A percentile compares a stretch with the other conserved stretches of the same genome.
These are phyloP conservation scores for Musa troglodytarum DNA, from an alignment of 176 grass and related monocot genomes.

Conservation along the genomic window DNA sequence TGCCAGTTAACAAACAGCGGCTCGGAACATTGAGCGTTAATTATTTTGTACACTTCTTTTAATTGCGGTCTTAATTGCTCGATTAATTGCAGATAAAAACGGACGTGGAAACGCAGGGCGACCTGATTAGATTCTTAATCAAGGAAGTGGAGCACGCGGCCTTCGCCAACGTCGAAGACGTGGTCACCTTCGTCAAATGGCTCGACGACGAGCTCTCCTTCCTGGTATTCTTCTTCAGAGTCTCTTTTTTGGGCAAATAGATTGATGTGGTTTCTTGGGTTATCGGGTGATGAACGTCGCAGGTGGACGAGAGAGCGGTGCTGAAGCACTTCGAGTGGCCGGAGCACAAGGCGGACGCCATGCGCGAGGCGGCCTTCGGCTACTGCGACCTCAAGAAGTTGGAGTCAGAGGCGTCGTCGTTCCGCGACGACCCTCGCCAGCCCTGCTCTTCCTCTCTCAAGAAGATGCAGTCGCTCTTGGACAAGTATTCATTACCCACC, in stretches of 20 bases:
- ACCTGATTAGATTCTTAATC: conserved; percentile 76
- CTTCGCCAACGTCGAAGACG: conserved; percentile 61
- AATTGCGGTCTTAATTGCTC: not conserved
- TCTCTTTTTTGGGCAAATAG: not conserved
- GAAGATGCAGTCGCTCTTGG: conserved; percentile 89
- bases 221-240: conserved; percentile 34
- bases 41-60: not conserved
- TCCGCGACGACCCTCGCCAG: too few relatives aligned
- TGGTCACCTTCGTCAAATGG: conserved; percentile 92
- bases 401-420: too few relatives aligned
- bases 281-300: not conserved
- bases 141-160: conserved; percentile 68
- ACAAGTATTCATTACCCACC: conserved; percentile 47
- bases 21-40: too few relatives aligned
- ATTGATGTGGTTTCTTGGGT: not conserved
- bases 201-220: conserved; percentile 88
- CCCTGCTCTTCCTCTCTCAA: conserved; percentile 63
- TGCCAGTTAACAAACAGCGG: too few relatives aligned
- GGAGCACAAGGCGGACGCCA: too few relatives aligned
- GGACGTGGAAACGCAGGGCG: conserved; percentile 81
- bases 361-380: too few relatives aligned
- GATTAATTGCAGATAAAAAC: conserved; percentile 51
- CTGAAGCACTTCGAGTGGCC: conserved; percentile 98
- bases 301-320: conserved; percentile 97
- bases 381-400: too few relatives aligned